A percentile compares a stretch with the other conserved stretches of the same genome.
Evolutionary conservation across 257 asterid species (phyloP).

Genomic region (Thymus mandschuricus): DNA sequence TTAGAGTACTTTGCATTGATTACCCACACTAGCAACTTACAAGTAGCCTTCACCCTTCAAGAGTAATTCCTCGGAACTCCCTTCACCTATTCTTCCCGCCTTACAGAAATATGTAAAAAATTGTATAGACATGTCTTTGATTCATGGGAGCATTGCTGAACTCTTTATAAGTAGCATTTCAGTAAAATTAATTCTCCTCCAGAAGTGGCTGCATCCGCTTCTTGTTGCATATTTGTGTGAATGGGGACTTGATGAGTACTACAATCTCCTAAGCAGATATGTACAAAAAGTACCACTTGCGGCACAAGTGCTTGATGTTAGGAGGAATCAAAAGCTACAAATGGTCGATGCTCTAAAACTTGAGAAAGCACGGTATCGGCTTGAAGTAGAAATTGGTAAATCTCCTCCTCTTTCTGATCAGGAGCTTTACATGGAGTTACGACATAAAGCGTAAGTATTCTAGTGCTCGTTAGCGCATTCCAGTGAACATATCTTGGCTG

Average conservation of each 20-base stretch:
- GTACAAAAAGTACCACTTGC: slow-evolving; percentile 95
- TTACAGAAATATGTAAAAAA: background rate
- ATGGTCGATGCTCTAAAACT: slow-evolving; percentile 73
- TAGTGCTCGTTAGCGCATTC: slow-evolving; percentile 1
- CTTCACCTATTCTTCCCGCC: slow-evolving; percentile 13
- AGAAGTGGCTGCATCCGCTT: slow-evolving; percentile 18
- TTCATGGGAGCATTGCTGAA: background rate
- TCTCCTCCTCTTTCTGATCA: slow-evolving; percentile 94
- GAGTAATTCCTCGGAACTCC: slow-evolving; percentile 3
- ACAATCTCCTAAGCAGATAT: slow-evolving; percentile 61
- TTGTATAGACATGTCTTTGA: slow-evolving; percentile 9
- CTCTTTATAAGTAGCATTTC: background rate
- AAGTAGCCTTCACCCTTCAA: slow-evolving; percentile 12
- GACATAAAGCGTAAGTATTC: slow-evolving; percentile 78
- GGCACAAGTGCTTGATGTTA: slow-evolving; percentile 82
- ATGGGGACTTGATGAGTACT: slow-evolving; percentile 24
- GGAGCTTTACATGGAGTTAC: slow-evolving; percentile 75
- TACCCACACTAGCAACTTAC: background rate
- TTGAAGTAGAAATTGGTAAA: slow-evolving; percentile 97
- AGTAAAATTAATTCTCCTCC: background rate
- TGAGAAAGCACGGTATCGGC: slow-evolving; percentile 85
- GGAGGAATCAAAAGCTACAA: slow-evolving; percentile 82
- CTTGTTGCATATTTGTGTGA: slow-evolving; percentile 25
- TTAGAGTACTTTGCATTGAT: background rate
- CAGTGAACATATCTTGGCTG: slow-evolving; percentile 7